A percentile compares a stretch with the other conserved stretches of the same genome.
These are phyloP conservation scores for Lepraria neglecta DNA, from an alignment of 495 filamentous ascomycete species.

Conservation along the genomic window DNA sequence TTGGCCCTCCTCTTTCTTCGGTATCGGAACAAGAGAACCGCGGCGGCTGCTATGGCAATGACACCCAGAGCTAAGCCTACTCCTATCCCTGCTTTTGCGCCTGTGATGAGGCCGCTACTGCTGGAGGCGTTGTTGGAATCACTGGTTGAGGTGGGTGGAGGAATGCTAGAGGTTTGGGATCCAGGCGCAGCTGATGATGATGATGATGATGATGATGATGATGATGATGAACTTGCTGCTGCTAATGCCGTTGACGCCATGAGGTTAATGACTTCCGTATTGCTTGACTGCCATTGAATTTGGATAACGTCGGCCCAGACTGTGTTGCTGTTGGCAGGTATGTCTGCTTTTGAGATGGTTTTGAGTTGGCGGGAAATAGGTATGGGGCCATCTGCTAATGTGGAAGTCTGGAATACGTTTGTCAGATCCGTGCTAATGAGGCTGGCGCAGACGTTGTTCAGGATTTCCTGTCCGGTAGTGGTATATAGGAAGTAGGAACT, in stretches of 20 bases:
- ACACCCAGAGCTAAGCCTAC: constrained; percentile 20
- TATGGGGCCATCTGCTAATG: constrained; percentile 8
- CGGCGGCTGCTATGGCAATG: constrained; percentile 1
- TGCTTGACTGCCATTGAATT: constrained; percentile 16
- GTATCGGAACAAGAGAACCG: constrained; percentile 1
- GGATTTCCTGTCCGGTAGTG: not conserved
- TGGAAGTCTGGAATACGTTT: constrained; percentile 17
- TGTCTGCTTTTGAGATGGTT: constrained; percentile 4
- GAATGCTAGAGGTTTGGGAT: constrained; percentile 35
- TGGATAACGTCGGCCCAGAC: constrained; percentile 21
- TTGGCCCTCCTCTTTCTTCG: constrained; percentile 6
- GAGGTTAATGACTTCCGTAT: constrained; percentile 16
- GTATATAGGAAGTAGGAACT: constrained; percentile 17
- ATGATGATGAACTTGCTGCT: constrained; percentile 3
- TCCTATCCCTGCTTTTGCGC: constrained; percentile 33
- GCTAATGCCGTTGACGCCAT: constrained; percentile 10
- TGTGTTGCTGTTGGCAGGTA: constrained; percentile 13
- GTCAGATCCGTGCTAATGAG: constrained; percentile 15
- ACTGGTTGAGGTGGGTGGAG: constrained; percentile 23
- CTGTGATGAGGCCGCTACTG: constrained; percentile 25
- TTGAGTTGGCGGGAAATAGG: constrained; percentile 10
- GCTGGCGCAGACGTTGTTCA: constrained; percentile 11
- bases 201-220: not conserved
- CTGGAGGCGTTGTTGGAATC: not conserved
- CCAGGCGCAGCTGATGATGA: constrained; percentile 26